Evolutionary conservation across 179 eudicot genomes (phyloP).

Genomic region (Beta lomatogona): DNA sequence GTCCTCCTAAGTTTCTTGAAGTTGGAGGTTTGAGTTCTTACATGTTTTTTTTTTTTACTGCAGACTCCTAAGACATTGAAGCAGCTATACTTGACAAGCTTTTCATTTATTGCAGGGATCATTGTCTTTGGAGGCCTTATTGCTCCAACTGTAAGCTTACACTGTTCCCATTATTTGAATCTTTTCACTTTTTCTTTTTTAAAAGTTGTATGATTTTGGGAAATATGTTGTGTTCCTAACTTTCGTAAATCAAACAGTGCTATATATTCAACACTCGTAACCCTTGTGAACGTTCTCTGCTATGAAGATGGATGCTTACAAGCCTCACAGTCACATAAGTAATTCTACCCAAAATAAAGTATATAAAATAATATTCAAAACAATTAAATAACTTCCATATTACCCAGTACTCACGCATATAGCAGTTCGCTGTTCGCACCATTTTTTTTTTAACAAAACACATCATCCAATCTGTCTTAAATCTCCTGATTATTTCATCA

Average conservation of each 20-base stretch:
- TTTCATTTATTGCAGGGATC: conserved; percentile 76
- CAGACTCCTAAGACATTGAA: conserved; percentile 90
- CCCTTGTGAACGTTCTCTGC: no score
- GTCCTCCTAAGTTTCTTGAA: neutral
- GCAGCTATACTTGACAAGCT: conserved; percentile 90
- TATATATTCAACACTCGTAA: no score
- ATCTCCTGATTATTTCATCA: neutral
- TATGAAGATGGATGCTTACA: no score
- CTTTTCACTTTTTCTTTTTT: neutral
- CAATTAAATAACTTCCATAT: neutral
- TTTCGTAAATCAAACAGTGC: neutral
- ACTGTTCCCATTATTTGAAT: neutral
- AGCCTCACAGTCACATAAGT: neutral
- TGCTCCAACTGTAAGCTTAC: conserved; percentile 84
- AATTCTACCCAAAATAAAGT: neutral
- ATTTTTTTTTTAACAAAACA: neutral
- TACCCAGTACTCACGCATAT: neutral
- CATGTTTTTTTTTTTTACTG: conserved; percentile 5
- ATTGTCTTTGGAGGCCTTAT: conserved; percentile 88
- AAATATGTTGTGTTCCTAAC: neutral
- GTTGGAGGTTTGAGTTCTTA: neutral
- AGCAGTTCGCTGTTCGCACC: neutral
- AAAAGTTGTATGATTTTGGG: neutral
- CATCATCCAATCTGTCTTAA: neutral
- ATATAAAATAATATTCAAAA: no score